Base-by-base conservation (phyloP, 2,329 filamentous ascomycete genomes). In the Sporothrix inflata region DNA sequence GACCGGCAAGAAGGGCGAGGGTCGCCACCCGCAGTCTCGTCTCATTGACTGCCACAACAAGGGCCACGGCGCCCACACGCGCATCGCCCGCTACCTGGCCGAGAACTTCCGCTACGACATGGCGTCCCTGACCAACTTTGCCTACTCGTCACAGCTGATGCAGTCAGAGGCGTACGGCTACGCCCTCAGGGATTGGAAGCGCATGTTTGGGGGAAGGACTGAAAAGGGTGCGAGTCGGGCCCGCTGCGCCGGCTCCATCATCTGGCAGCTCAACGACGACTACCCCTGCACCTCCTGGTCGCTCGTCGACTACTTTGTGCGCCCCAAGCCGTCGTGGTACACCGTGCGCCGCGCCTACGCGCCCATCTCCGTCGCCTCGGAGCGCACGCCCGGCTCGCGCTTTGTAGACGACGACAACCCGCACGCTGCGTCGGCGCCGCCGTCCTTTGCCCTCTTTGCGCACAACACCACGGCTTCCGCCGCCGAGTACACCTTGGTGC, bases 31-130 rank as follows among this genome's bases (percentile, higher is more conserved):
- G 1, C 93, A 97, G 79, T 96, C 92, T 3, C 91, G 92, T 40
- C 95, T 94, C 5, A 83, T 98, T 34, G 94, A 98, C 80, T 97
- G 97, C 80, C 95, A 98, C 85, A 98, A 98, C 85, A 98, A 98
- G 82, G 95, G 94, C 1, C 91, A 91, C 69, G 94, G 94, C 0
- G 93, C 97, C 78, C 93, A 97, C 81, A 88, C 94, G 42, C 87
- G 94, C 57, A 90, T 98, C 72, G 94, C 94, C 1, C 89, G 94
- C 0, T 98, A 98, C 78, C 85, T 98, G 1, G 93, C 93, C 4
- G 94, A 98, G 81, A 98, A 98, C 82, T 89, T 98, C 78, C 89
- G 92, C 2, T 93, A 89, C 75, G 86, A 82, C 1, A 84, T 83
- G 0, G 84, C 87, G 69, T 85, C 86, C 5, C 78, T 91, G 7